Conservation (phyloP, 495 filamentous ascomycete species). For the Copromyces sp. region DNA sequence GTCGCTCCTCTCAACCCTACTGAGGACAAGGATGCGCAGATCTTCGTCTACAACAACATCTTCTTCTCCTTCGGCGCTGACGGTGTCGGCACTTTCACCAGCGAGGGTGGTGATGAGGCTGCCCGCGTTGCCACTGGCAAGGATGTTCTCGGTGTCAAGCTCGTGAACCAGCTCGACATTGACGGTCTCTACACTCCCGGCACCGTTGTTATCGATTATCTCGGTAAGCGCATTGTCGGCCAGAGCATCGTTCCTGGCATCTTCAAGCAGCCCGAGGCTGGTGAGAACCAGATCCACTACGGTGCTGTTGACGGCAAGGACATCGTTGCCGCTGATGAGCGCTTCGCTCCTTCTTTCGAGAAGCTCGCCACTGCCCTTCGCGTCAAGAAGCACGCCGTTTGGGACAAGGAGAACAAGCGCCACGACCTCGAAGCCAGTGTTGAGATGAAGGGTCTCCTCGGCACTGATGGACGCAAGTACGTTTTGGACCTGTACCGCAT, state of each 20-base stretch:
- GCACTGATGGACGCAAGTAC: slow-evolving; percentile 96
- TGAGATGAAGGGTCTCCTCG: slow-evolving; percentile 93
- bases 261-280: slow-evolving; percentile 95
- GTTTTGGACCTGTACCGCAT: slow-evolving; percentile 93
- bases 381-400: slow-evolving; percentile 91
- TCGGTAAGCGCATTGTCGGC: slow-evolving; percentile 93
- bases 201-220: slow-evolving; percentile 93
- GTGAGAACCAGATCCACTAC: slow-evolving; percentile 97
- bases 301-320: slow-evolving; percentile 97
- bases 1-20: slow-evolving; percentile 95
- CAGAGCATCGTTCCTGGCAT: slow-evolving; percentile 99
- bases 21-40: slow-evolving; percentile 85
- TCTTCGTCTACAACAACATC: slow-evolving; percentile 98
- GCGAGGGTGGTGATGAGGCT: slow-evolving; percentile 93
- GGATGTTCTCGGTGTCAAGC: slow-evolving; percentile 85
- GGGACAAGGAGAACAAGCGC: slow-evolving; percentile 89
- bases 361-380: slow-evolving; percentile 78
- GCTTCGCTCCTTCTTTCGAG: slow-evolving; percentile 75
- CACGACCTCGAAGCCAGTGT: slow-evolving; percentile 93
- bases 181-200: slow-evolving; percentile 88
- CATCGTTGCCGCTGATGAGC: slow-evolving; percentile 77
- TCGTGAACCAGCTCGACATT: slow-evolving; percentile 95
- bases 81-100: slow-evolving; percentile 92
- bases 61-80: slow-evolving; percentile 99
- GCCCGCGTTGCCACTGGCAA: slow-evolving; percentile 94